Evolutionary conservation across 2,329 filamentous ascomycete species (phyloP).

Genomic region (Apiospora rasikravindrae): DNA sequence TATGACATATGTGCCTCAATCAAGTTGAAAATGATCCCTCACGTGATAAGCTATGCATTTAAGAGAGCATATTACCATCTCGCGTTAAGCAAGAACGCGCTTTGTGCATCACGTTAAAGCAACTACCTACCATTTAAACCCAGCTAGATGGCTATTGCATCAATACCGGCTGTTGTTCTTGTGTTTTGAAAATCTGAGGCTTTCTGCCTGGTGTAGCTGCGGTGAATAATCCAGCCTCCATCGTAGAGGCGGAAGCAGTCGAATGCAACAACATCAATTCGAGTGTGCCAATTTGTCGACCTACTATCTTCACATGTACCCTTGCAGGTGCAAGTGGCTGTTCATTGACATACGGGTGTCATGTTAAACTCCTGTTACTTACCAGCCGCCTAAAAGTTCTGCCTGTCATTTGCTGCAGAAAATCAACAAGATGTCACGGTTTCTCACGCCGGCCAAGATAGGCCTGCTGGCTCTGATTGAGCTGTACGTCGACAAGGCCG

Average conservation of each 20-base stretch:
- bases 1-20: background rate
- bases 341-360: background rate
- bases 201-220: background rate
- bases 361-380: background rate
- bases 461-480: constrained; percentile 80
- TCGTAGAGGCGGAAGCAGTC: background rate
- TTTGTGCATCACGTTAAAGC: constrained; percentile 2
- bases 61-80: background rate
- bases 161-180: background rate
- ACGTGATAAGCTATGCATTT: background rate
- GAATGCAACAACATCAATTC: background rate
- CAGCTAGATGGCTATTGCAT: background rate
- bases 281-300: background rate
- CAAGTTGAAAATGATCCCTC: background rate
- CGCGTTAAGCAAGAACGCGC: constrained; percentile 5
- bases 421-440: constrained; percentile 68
- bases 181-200: background rate
- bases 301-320: background rate
- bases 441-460: constrained; percentile 87
- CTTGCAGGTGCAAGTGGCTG: constrained; percentile 1
- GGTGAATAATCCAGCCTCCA: background rate
- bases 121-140: background rate
- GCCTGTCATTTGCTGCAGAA: background rate
- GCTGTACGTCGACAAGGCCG: constrained; percentile 75
- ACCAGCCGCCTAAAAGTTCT: background rate